Conservation (phyloP, 495 filamentous ascomycete species). For the Pseudomonodictys pantanalensis region DNA sequence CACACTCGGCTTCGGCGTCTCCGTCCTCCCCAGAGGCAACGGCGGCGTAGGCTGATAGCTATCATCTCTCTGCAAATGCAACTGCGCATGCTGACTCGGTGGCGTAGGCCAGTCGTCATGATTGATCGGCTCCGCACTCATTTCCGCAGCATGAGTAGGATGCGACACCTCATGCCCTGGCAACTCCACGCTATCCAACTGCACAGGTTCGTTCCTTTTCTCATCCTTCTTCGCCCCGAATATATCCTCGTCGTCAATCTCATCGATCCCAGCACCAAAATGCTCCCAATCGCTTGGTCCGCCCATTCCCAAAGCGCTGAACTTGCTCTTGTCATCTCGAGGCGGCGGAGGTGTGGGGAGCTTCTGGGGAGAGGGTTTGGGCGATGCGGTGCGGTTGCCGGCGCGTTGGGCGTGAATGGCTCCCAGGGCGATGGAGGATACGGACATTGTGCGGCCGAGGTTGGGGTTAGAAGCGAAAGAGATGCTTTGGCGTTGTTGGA, state of each 20-base stretch:
- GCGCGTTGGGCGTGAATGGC: slow-evolving; percentile 9
- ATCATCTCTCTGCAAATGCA: slow-evolving; percentile 19
- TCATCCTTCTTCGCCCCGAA: slow-evolving; percentile 25
- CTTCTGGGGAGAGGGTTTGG: slow-evolving; percentile 6
- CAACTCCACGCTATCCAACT: slow-evolving; percentile 25
- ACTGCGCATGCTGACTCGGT: slow-evolving; percentile 17
- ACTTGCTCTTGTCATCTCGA: slow-evolving; percentile 4
- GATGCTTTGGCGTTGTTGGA: slow-evolving; percentile 26
- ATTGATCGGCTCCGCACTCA: too few species aligned
- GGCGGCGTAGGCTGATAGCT: slow-evolving; percentile 30
- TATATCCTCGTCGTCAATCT: slow-evolving; percentile 31
- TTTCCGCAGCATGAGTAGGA: too few species aligned
- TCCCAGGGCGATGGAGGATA: slow-evolving; percentile 29
- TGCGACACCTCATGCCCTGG: slow-evolving; percentile 14
- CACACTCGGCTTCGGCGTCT: neutral
- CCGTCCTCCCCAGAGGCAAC: too few species aligned
- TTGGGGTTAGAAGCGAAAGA: slow-evolving; percentile 10
- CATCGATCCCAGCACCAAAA: slow-evolving; percentile 38
- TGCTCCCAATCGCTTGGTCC: slow-evolving; percentile 63
- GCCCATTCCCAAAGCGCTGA: slow-evolving; percentile 52
- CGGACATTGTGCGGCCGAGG: slow-evolving; percentile 24
- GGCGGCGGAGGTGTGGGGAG: slow-evolving; percentile 12
- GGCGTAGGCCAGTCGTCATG: slow-evolving; percentile 30
- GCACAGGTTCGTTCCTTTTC: slow-evolving; percentile 7
- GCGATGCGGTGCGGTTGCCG: slow-evolving; percentile 7